Evolutionary conservation across 345 rosid genomes (phyloP).

Genomic region (Brassica nigra): DNA sequence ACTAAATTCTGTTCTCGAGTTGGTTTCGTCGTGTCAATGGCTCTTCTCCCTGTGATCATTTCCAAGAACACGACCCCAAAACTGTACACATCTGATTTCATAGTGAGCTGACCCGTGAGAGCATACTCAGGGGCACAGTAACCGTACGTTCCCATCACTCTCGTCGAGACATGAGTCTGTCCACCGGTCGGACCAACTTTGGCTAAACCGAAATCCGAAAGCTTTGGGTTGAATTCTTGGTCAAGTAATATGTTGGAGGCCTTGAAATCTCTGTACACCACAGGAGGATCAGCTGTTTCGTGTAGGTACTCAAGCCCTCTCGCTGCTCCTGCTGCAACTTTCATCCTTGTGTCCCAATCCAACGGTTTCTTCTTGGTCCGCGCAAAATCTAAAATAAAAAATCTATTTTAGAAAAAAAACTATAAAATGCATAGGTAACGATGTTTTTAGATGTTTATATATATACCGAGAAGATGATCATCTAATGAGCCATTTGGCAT

Average conservation of each 20-base stretch:
- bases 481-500: constrained; percentile 64
- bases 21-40: constrained; percentile 63
- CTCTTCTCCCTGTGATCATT: constrained; percentile 81
- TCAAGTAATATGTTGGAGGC: constrained; percentile 72
- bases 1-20: constrained; percentile 71
- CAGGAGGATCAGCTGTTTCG: constrained; percentile 71
- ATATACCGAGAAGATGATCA: constrained; percentile 74
- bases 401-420: not conserved
- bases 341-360: constrained; percentile 82
- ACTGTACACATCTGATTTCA: constrained; percentile 71
- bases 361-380: constrained; percentile 44
- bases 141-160: constrained; percentile 91
- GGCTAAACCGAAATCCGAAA: constrained; percentile 89
- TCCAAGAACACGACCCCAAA: constrained; percentile 82
- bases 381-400: constrained; percentile 43
- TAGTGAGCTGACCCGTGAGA: constrained; percentile 41
- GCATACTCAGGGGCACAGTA: constrained; percentile 87
- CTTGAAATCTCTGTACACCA: constrained; percentile 78
- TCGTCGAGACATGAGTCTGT: constrained; percentile 67
- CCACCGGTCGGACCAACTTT: constrained; percentile 80
- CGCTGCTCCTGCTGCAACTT: constrained; percentile 29
- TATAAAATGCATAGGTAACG: not conserved
- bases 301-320: constrained; percentile 81
- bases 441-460: constrained; percentile 3
- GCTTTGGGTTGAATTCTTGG: constrained; percentile 62